Evolutionary conservation across 2,329 filamentous ascomycete species (phyloP), one percentile per base, ranked within the genome.

Genomic region (Incumbomyces delicatus): DNA sequence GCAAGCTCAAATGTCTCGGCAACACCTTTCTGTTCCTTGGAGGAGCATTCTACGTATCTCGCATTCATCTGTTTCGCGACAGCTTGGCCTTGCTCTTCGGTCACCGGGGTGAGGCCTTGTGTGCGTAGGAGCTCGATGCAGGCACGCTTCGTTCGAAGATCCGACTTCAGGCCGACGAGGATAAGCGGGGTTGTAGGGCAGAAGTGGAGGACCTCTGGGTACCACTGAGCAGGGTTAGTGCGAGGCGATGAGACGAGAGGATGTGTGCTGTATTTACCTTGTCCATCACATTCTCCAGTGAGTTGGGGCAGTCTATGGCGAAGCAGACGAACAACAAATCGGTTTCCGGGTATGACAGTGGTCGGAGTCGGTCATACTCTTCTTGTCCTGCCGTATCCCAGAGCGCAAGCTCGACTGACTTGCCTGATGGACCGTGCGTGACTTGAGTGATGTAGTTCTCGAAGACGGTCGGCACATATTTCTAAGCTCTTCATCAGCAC

Each of bases 391-490:
- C 92, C 22, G 92, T 98, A 69, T 98, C 92, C 92, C 92, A 98
- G 44, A 98, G 77, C 34, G 92, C 92, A 51, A 98, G 79, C 71
- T 98, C 92, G 57, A 98, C 88, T 48, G 84, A 89, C 76, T 95
- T 96, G 62, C 90, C 89, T 11, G 84, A 86, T 37, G 81, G 79
- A 54, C 81, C 80, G 69, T 98, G 92, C 50, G 82, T 85, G 48
- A 90, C 94, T 66, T 95, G 90, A 46, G 92, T 95, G 70, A 98
- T 96, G 78, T 98, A 98, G 74, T 98, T 98, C 64, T 98, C 92
- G 66, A 98, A 98, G 44, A 98, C 92, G 2, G 92, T 98, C 3
- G 92, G 92, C 34, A 98, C 92, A 61, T 98, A 98, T 96, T 95
- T 96, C 92, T 98, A 60, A 14, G 40, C 34, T 17, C 13, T 44